A percentile compares a stretch with the other conserved stretches of the same genome.
These are phyloP conservation scores for Chrysopogon serrulatus DNA, from an alignment of 176 grass and related monocot species.

Conservation along the genomic window DNA sequence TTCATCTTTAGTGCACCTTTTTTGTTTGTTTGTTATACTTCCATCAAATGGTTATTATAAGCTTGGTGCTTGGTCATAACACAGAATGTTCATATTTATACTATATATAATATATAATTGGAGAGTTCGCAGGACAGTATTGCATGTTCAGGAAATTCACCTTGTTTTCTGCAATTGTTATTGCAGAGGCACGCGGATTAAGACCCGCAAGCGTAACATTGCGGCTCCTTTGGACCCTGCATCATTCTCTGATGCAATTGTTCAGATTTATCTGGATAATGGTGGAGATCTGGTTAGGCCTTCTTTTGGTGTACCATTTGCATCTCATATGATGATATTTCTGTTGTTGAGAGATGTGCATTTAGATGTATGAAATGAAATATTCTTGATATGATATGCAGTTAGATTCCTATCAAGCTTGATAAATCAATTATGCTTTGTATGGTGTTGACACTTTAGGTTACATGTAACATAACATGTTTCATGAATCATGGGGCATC, in stretches of 20 bases:
- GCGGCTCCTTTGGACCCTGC: slow-evolving; percentile 90
- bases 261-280: slow-evolving; percentile 99
- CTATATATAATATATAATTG: background rate
- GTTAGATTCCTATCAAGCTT: background rate
- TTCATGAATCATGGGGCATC: background rate
- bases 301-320: slow-evolving; percentile 2
- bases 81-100: background rate
- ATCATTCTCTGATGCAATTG: slow-evolving; percentile 98
- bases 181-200: slow-evolving; percentile 93
- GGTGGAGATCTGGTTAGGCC: slow-evolving; percentile 81
- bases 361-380: background rate
- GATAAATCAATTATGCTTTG: background rate
- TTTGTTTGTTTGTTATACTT: background rate
- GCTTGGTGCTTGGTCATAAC: background rate
- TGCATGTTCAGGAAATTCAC: background rate
- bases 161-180: slow-evolving; percentile 16
- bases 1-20: background rate
- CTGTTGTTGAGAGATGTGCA: background rate
- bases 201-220: slow-evolving; percentile 99
- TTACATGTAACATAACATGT: background rate
- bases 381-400: background rate
- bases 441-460: background rate
- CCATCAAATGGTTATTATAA: background rate
- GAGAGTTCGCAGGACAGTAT: background rate
- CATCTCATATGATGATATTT: background rate